Percentiles rank a stretch among this genome's conserved stretches.
phyloP scores from a whole-genome alignment of 768 basidiomycete species.

The Symmetrospora coprosmae region DNA sequence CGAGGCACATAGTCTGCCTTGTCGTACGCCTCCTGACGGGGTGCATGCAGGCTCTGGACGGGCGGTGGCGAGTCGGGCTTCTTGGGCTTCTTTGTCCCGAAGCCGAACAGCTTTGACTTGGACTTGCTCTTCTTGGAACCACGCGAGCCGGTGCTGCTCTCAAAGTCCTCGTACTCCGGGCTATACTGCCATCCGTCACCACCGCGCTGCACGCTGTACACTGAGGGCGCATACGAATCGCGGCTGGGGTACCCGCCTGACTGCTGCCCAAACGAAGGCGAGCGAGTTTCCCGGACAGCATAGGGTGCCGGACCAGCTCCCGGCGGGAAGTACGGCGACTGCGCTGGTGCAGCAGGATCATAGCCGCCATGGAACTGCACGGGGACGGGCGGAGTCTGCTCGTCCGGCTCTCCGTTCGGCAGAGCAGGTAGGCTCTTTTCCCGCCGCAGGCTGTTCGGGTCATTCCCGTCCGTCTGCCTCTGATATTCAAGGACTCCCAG shows the following conservation, averaged over 20 bases:
- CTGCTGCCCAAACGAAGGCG: neutral
- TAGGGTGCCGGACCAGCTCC: too few species aligned
- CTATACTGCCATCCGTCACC: neutral
- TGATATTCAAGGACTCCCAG: neutral
- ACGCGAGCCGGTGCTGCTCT: neutral
- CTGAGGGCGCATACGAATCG: neutral
- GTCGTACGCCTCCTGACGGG: neutral
- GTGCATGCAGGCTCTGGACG: neutral
- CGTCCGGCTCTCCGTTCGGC: slow-evolving; percentile 5
- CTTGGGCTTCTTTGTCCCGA: neutral
- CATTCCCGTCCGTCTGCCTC: neutral
- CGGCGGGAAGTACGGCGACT: neutral
- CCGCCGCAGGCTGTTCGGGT: neutral
- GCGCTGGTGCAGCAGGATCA: neutral
- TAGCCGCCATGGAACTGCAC: neutral
- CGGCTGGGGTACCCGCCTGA: neutral
- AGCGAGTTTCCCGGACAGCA: too few species aligned
- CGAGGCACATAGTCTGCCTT: slow-evolving; percentile 2
- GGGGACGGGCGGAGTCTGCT: neutral
- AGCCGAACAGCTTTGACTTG: slow-evolving; percentile 12
- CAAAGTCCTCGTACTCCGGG: neutral
- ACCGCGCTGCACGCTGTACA: neutral
- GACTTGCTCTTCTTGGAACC: neutral
- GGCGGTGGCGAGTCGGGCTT: neutral
- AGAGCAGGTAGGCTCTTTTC: slow-evolving; percentile 25